Evolutionary conservation across 192 early-diverging fungal species (phyloP).

Genomic region (Dissophora globulifera): DNA sequence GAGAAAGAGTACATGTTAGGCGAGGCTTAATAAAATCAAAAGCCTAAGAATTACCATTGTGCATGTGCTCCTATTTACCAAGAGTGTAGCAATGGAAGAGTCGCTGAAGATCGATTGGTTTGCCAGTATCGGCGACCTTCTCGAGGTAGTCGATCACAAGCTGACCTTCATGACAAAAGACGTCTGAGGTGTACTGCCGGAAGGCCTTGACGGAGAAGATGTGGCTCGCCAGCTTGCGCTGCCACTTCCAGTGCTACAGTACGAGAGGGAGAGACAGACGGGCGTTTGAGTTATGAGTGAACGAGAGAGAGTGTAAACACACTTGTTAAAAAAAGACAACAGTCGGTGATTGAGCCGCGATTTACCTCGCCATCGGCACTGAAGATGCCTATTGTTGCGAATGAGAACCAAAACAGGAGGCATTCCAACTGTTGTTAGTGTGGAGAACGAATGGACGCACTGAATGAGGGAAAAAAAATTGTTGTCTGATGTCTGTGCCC

Average conservation of each 20-base stretch:
- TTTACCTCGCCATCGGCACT: conserved; percentile 34
- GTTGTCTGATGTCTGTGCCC: no score
- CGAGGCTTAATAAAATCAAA: no score
- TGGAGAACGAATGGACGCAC: not conserved
- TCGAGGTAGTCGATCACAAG: conserved; percentile 20
- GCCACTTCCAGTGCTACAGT: conserved; percentile 44
- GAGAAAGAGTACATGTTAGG: no score
- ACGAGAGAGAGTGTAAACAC: not conserved
- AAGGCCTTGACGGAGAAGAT: conserved; percentile 45
- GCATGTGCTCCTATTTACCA: not conserved
- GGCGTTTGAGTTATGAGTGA: not conserved
- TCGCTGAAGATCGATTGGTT: conserved; percentile 52
- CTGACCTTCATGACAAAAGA: conserved; percentile 28
- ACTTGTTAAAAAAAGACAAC: not conserved
- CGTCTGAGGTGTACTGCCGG: conserved; percentile 43
- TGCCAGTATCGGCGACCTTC: conserved; percentile 19
- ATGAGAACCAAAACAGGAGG: not conserved
- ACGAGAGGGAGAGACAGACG: not conserved
- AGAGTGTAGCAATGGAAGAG: conserved; percentile 59
- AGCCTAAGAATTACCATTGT: not conserved
- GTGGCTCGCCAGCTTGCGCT: conserved; percentile 31
- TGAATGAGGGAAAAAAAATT: no score
- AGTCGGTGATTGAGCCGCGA: not conserved
- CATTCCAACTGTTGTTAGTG: no score
- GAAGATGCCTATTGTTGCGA: conserved; percentile 25